Percentiles rank a stretch among this genome's conserved stretches.
Evolutionary conservation across 2,329 filamentous ascomycete species (phyloP).

Genomic region (Fusarium tuaranense): DNA sequence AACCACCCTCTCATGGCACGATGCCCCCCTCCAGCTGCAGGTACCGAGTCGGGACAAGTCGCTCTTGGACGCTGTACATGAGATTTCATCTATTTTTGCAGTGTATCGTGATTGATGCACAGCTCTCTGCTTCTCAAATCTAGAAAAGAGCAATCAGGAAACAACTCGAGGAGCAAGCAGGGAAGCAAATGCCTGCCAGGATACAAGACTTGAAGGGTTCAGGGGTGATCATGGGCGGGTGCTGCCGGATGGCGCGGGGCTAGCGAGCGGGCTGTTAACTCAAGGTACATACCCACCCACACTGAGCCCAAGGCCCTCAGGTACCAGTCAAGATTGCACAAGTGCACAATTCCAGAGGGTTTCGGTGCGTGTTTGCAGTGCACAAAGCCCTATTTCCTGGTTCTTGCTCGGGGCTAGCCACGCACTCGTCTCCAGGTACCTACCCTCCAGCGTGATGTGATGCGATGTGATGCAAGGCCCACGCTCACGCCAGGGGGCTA

Average conservation of each 20-base stretch:
- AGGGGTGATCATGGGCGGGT: constrained; percentile 37
- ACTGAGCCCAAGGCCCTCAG: constrained; percentile 10
- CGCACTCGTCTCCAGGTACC: constrained; percentile 1
- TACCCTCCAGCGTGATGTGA: constrained; percentile 26
- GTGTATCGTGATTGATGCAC: neutral
- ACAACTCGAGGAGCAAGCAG: neutral
- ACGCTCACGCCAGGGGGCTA: constrained; percentile 20
- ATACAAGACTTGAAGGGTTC: constrained; percentile 33
- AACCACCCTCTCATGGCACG: constrained; percentile 28
- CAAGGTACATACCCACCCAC: constrained; percentile 11
- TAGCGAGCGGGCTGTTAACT: constrained; percentile 36
- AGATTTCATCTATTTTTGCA: constrained; percentile 12
- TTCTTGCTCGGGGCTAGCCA: neutral
- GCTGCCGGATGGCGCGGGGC: constrained; percentile 42
- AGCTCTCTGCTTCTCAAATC: neutral
- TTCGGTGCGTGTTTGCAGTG: constrained; percentile 4
- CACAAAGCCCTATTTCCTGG: constrained; percentile 8
- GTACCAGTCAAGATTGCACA: constrained; percentile 19
- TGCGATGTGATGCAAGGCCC: constrained; percentile 29
- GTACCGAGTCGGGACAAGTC: constrained; percentile 40
- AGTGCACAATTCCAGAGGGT: constrained; percentile 26
- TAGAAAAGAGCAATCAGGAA: neutral
- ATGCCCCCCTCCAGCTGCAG: constrained; percentile 36
- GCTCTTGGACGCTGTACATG: constrained; percentile 21
- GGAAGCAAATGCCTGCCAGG: constrained; percentile 13